Conservation (phyloP, 2,329 filamentous ascomycete species). For the Colletotrichum tanaceti region DNA sequence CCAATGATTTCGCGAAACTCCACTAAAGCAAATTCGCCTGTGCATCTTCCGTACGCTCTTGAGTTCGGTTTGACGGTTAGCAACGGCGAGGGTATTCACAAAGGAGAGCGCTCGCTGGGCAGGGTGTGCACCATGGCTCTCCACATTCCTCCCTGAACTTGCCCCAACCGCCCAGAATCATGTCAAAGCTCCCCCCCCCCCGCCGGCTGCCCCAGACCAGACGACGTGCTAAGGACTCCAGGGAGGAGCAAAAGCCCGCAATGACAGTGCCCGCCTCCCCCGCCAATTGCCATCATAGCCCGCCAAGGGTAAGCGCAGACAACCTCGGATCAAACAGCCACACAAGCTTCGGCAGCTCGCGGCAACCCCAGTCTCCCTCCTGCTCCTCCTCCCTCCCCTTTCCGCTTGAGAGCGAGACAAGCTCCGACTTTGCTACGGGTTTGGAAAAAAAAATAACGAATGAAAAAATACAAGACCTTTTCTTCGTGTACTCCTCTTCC, state of each 20-base stretch:
- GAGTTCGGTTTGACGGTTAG: not conserved
- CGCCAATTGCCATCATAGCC: conserved; percentile 29
- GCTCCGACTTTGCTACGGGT: conserved; percentile 14
- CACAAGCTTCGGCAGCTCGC: conserved; percentile 40
- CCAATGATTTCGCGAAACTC: too few species aligned
- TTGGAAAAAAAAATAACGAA: conserved; percentile 3
- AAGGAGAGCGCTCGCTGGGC: not conserved
- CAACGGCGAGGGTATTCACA: not conserved
- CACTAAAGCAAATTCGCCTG: not conserved
- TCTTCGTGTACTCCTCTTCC: not conserved
- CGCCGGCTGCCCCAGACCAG: conserved; percentile 33
- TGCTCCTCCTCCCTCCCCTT: conserved; percentile 5
- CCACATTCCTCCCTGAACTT: conserved; percentile 34
- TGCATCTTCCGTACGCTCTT: not conserved
- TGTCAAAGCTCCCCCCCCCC: conserved; percentile 34
- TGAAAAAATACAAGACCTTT: not conserved
- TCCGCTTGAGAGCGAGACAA: conserved; percentile 34
- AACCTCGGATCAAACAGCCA: conserved; percentile 42
- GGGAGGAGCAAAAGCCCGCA: conserved; percentile 12
- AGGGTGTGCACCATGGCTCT: conserved; percentile 27
- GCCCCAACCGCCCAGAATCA: conserved; percentile 20
- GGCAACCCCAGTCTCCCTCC: conserved; percentile 27
- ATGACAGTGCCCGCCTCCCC: not conserved
- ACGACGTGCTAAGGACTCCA: too few species aligned
- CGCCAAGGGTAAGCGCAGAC: conserved; percentile 39